phyloP scores from a whole-genome alignment of 345 rosid genomes.

The Turnera subulata region DNA sequence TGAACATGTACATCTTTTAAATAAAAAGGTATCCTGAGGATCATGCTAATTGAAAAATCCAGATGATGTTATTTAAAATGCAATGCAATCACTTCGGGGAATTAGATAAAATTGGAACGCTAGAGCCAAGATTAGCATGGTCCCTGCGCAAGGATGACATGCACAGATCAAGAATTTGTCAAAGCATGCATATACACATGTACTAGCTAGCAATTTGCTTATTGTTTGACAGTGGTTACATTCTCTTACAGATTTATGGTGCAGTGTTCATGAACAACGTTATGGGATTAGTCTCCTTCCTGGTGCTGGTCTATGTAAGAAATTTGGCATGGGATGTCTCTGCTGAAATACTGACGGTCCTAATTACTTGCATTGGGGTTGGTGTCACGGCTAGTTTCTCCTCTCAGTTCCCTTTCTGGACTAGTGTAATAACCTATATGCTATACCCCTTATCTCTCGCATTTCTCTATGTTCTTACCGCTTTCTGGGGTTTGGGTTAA shows the following conservation, averaged over 20 bases:
- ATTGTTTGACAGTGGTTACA: neutral
- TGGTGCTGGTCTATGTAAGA: conserved; percentile 32
- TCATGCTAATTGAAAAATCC: no score
- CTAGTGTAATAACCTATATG: conserved; percentile 26
- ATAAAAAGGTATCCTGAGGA: no score
- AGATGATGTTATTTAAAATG: no score
- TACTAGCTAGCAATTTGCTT: neutral
- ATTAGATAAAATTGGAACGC: no score
- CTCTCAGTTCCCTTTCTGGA: conserved; percentile 35
- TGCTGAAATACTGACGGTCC: conserved; percentile 32
- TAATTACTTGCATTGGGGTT: conserved; percentile 34
- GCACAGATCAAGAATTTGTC: no score
- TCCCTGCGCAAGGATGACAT: no score
- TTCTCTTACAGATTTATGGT: conserved; percentile 32
- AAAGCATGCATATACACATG: no score
- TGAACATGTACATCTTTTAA: neutral
- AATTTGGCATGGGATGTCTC: conserved; percentile 39
- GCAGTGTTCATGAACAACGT: conserved; percentile 46
- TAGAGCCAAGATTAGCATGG: no score
- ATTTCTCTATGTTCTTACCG: conserved; percentile 34
- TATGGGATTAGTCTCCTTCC: conserved; percentile 32
- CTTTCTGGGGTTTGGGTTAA: conserved; percentile 31
- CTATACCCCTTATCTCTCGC: conserved; percentile 39
- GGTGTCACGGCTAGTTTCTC: conserved; percentile 28
- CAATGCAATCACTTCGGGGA: no score